phyloP scores from a whole-genome alignment of 2,329 filamentous ascomycete genomes.

The Karstenula rhodostoma region DNA sequence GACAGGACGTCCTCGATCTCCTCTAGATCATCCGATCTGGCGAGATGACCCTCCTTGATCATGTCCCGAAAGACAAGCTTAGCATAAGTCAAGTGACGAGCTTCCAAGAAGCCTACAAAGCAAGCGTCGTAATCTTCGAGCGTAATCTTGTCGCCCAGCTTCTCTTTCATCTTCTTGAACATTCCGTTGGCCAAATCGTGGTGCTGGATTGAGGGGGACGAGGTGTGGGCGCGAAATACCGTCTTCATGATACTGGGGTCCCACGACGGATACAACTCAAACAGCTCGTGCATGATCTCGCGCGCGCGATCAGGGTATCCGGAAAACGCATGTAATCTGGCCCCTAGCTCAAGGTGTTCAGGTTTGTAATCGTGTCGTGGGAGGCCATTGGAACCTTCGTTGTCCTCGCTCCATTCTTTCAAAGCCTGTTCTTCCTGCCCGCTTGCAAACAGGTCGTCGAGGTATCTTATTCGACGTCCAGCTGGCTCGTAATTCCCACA shows the following conservation, averaged over 20 bases:
- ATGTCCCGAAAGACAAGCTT: conserved; percentile 86
- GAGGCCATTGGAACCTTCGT: conserved; percentile 12
- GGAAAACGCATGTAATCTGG: conserved; percentile 67
- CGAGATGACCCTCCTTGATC: conserved; percentile 67
- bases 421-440: conserved; percentile 40
- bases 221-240: conserved; percentile 73
- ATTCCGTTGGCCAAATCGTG: conserved; percentile 60
- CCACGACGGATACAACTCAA: conserved; percentile 55
- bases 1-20: conserved; percentile 31
- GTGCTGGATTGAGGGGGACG: conserved; percentile 50
- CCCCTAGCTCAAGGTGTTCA: conserved; percentile 68
- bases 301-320: conserved; percentile 69
- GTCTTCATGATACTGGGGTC: conserved; percentile 69
- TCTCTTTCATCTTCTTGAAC: conserved; percentile 65
- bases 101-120: conserved; percentile 73
- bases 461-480: conserved; percentile 30
- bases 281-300: conserved; percentile 63
- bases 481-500: conserved; percentile 26
- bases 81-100: conserved; percentile 71
- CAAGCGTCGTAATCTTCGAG: conserved; percentile 81
- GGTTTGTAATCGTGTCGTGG: conserved; percentile 36
- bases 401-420: conserved; percentile 41
- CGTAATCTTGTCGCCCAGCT: conserved; percentile 66
- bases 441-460: conserved; percentile 39
- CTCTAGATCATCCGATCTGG: conserved; percentile 50